Evolutionary conservation across 2,329 filamentous ascomycete species (phyloP).

Genomic region (Xylariaceae sp.): DNA sequence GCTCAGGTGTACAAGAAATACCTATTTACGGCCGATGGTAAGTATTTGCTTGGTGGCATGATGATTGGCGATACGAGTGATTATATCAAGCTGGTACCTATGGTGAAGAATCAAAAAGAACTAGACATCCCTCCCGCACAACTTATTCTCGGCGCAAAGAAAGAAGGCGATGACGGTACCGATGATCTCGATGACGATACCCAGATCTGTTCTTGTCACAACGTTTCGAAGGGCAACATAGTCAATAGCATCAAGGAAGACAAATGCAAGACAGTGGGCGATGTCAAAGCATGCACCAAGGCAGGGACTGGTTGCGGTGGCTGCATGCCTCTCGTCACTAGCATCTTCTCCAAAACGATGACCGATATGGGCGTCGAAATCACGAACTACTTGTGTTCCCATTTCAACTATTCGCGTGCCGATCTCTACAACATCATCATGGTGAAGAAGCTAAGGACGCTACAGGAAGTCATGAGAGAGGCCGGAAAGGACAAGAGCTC

Average conservation of each 20-base stretch:
- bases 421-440: slow-evolving; percentile 91
- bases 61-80: slow-evolving; percentile 94
- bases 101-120: slow-evolving; percentile 82
- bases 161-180: slow-evolving; percentile 71
- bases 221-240: slow-evolving; percentile 84
- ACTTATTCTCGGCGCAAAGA: slow-evolving; percentile 78
- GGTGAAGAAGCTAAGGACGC: slow-evolving; percentile 74
- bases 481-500: slow-evolving; percentile 72
- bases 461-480: slow-evolving; percentile 76
- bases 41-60: slow-evolving; percentile 92
- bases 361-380: slow-evolving; percentile 82
- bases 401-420: slow-evolving; percentile 81
- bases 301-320: slow-evolving; percentile 89
- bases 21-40: slow-evolving; percentile 85
- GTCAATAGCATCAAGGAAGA: slow-evolving; percentile 73
- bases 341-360: slow-evolving; percentile 91
- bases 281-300: slow-evolving; percentile 89
- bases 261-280: slow-evolving; percentile 77
- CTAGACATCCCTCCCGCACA: slow-evolving; percentile 79
- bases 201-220: slow-evolving; percentile 92
- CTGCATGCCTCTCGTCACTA: slow-evolving; percentile 84
- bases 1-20: slow-evolving; percentile 92
- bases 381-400: slow-evolving; percentile 81
- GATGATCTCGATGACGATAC: slow-evolving; percentile 83
- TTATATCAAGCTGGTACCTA: slow-evolving; percentile 84